Evolutionary conservation across 2,329 filamentous ascomycete species (phyloP).

Genomic region (Stagonosporopsis cucurbitacearum): DNA sequence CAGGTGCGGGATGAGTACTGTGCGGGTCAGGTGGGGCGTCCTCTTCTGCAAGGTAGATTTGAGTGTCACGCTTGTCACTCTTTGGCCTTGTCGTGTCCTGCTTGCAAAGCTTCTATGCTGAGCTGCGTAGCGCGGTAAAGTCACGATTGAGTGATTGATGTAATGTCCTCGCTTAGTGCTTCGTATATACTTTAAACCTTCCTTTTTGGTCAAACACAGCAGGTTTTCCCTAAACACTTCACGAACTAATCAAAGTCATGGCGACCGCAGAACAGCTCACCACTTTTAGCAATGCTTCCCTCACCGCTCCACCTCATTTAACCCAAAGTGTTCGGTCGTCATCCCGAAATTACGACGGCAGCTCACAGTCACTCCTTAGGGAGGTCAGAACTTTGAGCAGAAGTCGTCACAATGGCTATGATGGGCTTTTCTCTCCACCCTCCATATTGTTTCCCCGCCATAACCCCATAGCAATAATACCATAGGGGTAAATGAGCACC

Average conservation of each 20-base stretch:
- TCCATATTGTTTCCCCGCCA: conserved; percentile 19
- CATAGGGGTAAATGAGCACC: conserved; percentile 19
- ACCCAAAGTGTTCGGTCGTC: conserved; percentile 5
- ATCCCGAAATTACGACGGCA: conserved; percentile 5
- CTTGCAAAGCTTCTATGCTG: background rate
- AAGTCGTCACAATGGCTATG: conserved; percentile 1
- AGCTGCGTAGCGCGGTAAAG: background rate
- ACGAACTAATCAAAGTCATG: background rate
- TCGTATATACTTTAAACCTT: conserved; percentile 1
- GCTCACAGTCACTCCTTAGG: background rate
- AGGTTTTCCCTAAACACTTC: background rate
- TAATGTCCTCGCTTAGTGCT: background rate
- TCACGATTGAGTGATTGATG: background rate
- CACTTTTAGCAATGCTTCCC: conserved; percentile 7
- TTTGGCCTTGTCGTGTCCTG: background rate
- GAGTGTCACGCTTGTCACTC: background rate
- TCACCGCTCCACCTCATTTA: conserved; percentile 6
- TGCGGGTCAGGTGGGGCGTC: conserved; percentile 7
- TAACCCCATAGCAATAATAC: conserved; percentile 13
- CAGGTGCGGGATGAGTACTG: background rate
- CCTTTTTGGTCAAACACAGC: conserved; percentile 4
- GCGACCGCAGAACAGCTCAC: background rate
- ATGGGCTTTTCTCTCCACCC: background rate
- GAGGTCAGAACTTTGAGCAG: conserved; percentile 2
- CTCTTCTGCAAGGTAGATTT: conserved; percentile 27